These are phyloP conservation scores for Pestalotiopsis sp. DNA, from an alignment of 2,329 filamentous ascomycete species.

Conservation along the genomic window DNA sequence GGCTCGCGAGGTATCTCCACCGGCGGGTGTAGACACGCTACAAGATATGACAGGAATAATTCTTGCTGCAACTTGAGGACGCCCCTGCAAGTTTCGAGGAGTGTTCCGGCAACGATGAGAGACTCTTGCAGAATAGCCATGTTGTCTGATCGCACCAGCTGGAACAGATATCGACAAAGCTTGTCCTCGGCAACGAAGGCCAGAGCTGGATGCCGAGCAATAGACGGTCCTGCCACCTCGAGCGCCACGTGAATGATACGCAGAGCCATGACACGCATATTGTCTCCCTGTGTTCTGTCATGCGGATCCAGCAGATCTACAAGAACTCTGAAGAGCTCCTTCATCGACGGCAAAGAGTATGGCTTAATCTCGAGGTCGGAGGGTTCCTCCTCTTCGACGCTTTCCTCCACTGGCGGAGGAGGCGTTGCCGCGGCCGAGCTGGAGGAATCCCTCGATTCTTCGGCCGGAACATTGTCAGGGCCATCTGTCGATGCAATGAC, in stretches of 20 bases:
- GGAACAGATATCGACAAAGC: conserved; percentile 91
- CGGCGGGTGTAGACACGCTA: conserved; percentile 90
- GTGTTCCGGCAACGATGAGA: conserved; percentile 84
- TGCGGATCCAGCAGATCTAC: conserved; percentile 94
- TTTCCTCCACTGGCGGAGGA: conserved; percentile 21
- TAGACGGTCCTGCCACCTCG: conserved; percentile 93
- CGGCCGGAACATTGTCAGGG: conserved; percentile 36
- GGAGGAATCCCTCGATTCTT: conserved; percentile 37
- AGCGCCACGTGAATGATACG: conserved; percentile 96
- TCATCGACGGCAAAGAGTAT: conserved; percentile 91
- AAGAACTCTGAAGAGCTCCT: conserved; percentile 90
- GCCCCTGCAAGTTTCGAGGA: conserved; percentile 85
- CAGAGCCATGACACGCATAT: conserved; percentile 95
- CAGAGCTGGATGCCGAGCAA: conserved; percentile 86
- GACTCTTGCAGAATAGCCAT: conserved; percentile 94
- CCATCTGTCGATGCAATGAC: conserved; percentile 56
- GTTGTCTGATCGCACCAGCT: conserved; percentile 93
- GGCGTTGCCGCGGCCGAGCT: conserved; percentile 40
- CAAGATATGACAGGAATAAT: conserved; percentile 89
- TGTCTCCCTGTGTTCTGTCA: conserved; percentile 88
- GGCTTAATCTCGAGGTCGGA: conserved; percentile 67
- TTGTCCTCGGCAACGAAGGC: conserved; percentile 89
- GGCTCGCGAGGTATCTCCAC: conserved; percentile 90
- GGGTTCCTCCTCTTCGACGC: conserved; percentile 25
- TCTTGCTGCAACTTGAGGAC: conserved; percentile 97